A percentile compares a stretch with the other conserved stretches of the same genome.
These are phyloP conservation scores for Colletotrichum trifolii DNA, from an alignment of 2,329 filamentous ascomycete species.

Conservation along the genomic window DNA sequence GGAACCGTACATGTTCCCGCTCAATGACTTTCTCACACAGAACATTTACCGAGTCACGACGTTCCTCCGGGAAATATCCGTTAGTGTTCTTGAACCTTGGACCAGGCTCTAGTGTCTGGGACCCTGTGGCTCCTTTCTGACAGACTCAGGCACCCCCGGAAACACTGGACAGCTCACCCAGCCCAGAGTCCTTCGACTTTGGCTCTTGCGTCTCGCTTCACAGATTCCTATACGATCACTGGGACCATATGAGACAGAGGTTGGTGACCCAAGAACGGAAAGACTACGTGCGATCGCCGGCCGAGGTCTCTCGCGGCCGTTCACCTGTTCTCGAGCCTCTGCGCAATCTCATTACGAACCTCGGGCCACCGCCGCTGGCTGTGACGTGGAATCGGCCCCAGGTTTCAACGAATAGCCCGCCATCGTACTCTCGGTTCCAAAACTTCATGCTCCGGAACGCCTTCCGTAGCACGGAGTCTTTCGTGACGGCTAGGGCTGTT, in stretches of 20 bases:
- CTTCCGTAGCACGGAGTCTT: constrained; percentile 72
- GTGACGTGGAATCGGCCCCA: constrained; percentile 77
- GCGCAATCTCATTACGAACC: constrained; percentile 70
- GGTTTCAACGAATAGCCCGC: constrained; percentile 71
- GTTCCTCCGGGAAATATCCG: constrained; percentile 75
- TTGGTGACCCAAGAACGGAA: constrained; percentile 69
- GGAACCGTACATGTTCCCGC: constrained; percentile 77
- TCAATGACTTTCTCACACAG: constrained; percentile 75
- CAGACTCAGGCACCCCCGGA: constrained; percentile 57
- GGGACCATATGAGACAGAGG: constrained; percentile 75
- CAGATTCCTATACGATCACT: constrained; percentile 77
- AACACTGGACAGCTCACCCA: constrained; percentile 51
- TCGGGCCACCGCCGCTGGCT: constrained; percentile 74
- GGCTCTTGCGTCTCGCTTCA: constrained; percentile 77
- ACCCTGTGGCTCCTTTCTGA: no score
- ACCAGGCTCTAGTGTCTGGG: no score
- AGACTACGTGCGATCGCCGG: constrained; percentile 65
- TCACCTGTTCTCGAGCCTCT: constrained; percentile 70
- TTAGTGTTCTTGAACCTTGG: constrained; percentile 47
- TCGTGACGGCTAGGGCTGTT: constrained; percentile 71
- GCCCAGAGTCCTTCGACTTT: constrained; percentile 71
- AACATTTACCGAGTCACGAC: constrained; percentile 76
- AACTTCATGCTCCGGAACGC: constrained; percentile 79
- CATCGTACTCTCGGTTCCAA: constrained; percentile 75
- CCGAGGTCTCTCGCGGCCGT: constrained; percentile 61